These are phyloP conservation scores for Thymus quinquecostatus DNA, from an alignment of 257 asterid genomes.

Conservation along the genomic window DNA sequence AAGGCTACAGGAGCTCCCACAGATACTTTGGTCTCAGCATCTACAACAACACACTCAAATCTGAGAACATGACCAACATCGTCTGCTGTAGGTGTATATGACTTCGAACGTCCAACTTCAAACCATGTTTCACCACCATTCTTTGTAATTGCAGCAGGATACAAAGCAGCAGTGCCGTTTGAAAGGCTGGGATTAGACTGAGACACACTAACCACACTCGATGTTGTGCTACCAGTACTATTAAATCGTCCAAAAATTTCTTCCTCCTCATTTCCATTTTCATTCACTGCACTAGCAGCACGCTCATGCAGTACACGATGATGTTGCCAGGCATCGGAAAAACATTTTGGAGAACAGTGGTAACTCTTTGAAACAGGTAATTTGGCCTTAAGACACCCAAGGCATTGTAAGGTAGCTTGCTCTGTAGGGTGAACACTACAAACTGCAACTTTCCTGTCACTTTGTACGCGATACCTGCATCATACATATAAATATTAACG, in stretches of 20 bases:
- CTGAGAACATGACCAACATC: conserved; percentile 89
- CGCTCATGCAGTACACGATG: conserved; percentile 96
- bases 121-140: conserved; percentile 92
- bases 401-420: conserved; percentile 93
- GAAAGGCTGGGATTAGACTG: conserved; percentile 63
- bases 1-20: conserved; percentile 71
- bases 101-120: conserved; percentile 83
- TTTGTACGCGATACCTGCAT: conserved; percentile 91
- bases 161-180: conserved; percentile 61
- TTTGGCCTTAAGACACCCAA: conserved; percentile 88
- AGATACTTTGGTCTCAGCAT: conserved; percentile 65
- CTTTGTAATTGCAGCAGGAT: conserved; percentile 71
- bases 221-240: conserved; percentile 54
- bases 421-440: conserved; percentile 96
- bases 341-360: conserved; percentile 92
- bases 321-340: conserved; percentile 95
- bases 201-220: conserved; percentile 43
- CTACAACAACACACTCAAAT: conserved; percentile 87
- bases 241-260: conserved; percentile 82
- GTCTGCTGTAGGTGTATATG: conserved; percentile 91
- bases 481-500: conserved; percentile 8
- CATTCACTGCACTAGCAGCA: conserved; percentile 79
- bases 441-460: conserved; percentile 84
- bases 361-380: conserved; percentile 85
- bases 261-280: conserved; percentile 89